These are phyloP conservation scores for Aspergillus vadensis DNA, from an alignment of 2,329 filamentous ascomycete species.

Conservation along the genomic window DNA sequence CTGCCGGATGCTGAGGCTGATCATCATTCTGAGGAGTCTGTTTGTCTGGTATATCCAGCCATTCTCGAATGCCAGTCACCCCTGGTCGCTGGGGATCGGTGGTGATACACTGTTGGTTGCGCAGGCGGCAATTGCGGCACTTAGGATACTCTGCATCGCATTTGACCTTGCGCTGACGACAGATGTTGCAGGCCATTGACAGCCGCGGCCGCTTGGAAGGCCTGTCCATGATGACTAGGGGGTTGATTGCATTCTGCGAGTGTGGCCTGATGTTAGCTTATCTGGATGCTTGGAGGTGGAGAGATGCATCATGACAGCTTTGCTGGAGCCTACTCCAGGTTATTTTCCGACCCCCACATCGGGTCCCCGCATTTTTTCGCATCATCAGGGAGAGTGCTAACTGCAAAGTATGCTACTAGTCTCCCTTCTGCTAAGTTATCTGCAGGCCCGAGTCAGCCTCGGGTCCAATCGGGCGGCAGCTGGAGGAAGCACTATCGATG, in stretches of 20 bases:
- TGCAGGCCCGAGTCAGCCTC: not conserved
- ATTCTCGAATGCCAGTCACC: slow-evolving; percentile 16
- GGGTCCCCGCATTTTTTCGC: too few species aligned
- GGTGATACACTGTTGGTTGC: slow-evolving; percentile 26
- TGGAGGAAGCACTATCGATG: not conserved
- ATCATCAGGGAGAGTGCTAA: too few species aligned
- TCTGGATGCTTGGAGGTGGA: not conserved
- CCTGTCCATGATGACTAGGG: slow-evolving; percentile 6
- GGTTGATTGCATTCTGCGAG: not conserved
- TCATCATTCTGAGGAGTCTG: not conserved
- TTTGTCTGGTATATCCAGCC: slow-evolving; percentile 17
- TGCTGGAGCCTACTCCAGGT: too few species aligned
- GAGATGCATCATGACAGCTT: too few species aligned
- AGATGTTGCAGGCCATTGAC: slow-evolving; percentile 31
- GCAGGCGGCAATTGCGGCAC: slow-evolving; percentile 30
- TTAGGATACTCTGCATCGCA: slow-evolving; percentile 32
- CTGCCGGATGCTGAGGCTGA: not conserved
- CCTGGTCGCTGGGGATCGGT: slow-evolving; percentile 28
- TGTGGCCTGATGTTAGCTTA: not conserved
- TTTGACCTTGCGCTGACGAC: slow-evolving; percentile 31
- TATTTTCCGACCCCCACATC: too few species aligned
- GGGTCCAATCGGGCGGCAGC: too few species aligned
- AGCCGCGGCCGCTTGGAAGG: slow-evolving; percentile 17
- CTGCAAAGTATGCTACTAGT: too few species aligned
- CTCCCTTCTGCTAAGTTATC: not conserved